A percentile compares a stretch with the other conserved stretches of the same genome.
phyloP scores from a whole-genome alignment of 192 early-diverging fungal species.

The Umbelopsis sp. region DNA sequence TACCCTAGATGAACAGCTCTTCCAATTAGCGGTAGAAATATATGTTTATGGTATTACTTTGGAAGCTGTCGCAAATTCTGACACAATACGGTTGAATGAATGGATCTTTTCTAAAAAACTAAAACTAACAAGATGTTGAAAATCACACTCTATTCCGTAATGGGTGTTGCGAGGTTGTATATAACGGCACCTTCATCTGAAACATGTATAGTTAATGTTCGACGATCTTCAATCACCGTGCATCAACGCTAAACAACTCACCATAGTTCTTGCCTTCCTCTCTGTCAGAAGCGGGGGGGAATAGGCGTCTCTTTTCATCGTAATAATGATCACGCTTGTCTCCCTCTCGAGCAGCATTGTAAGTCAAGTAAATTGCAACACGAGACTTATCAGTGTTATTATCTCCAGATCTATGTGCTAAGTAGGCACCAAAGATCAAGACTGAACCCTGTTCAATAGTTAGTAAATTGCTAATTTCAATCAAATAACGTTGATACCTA shows the following conservation, averaged over 20 bases:
- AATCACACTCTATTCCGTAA: constrained; percentile 23
- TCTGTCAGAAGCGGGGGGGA: constrained; percentile 60
- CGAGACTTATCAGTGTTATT: constrained; percentile 53
- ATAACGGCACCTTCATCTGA: constrained; percentile 48
- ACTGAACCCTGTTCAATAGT: constrained; percentile 43
- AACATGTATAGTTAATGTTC: neutral
- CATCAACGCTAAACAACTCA: constrained; percentile 17
- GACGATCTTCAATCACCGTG: neutral
- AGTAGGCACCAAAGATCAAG: constrained; percentile 63
- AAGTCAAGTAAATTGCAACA: constrained; percentile 62
- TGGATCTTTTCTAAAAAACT: neutral
- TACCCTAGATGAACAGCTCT: neutral
- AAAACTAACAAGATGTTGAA: neutral
- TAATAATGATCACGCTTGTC: constrained; percentile 62
- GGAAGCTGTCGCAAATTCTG: neutral
- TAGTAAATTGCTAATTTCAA: neutral
- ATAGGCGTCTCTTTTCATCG: constrained; percentile 55
- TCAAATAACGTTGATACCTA: neutral
- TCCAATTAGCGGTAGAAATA: neutral
- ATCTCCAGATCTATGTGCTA: constrained; percentile 57
- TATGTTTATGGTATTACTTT: neutral
- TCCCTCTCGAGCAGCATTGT: constrained; percentile 57
- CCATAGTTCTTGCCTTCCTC: constrained; percentile 52
- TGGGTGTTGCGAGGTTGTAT: constrained; percentile 64
- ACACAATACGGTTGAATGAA: neutral